Evolutionary conservation across 1,284 basidiomycete species (phyloP), one percentile per base, ranked within the genome.

Genomic region (Papiliotrema laurentii): DNA sequence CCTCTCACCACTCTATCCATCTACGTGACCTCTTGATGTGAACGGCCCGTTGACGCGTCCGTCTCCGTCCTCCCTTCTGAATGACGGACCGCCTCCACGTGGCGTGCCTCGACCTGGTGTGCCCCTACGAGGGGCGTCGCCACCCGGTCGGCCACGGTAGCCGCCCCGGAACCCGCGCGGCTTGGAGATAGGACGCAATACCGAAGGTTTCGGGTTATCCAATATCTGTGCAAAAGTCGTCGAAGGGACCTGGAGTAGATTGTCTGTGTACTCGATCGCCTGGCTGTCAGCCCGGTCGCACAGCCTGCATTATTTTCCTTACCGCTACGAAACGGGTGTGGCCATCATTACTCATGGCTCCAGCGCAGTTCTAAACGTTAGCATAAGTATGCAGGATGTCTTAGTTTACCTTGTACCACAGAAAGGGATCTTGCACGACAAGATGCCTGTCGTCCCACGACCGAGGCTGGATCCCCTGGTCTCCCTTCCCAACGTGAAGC

Each of bases 381-480:
- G 43, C 31, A 2, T 30, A 1, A 14, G 9, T 30, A 5, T 14
- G 14, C 22, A 9, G 16, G 11, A 13, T 11, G 9, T 5, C 19
- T 39, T 3, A 28, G 51, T 64, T 50, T 45, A 73, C 73, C 65
- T 75, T 75, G 33, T 63, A 54, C 60, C 68, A 69, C 30, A 75
- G 56, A 53, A 75, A 72, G 2, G 72, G 72, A 49, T 75, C 73
- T 47, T 74, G 73, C 1, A 74, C 68, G 16, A 74, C 60, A 14
- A 75, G 37, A 25, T 41, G 40, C 27, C 55, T 55, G 42, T 62
- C 54, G 5, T 47, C 48, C 72, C 72, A 74, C 27, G 53, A 55
- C 14, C 50, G 43, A 5, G 68, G 71, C 49, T 71, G 69, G 11
- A 64, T 58, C 3, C 54, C 59, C 10, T 35, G 22, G 40, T 58